A percentile compares a stretch with the other conserved stretches of the same genome.
phyloP scores from a whole-genome alignment of 2,329 filamentous ascomycete genomes.

The Cladosporium austrohemisphaericum region DNA sequence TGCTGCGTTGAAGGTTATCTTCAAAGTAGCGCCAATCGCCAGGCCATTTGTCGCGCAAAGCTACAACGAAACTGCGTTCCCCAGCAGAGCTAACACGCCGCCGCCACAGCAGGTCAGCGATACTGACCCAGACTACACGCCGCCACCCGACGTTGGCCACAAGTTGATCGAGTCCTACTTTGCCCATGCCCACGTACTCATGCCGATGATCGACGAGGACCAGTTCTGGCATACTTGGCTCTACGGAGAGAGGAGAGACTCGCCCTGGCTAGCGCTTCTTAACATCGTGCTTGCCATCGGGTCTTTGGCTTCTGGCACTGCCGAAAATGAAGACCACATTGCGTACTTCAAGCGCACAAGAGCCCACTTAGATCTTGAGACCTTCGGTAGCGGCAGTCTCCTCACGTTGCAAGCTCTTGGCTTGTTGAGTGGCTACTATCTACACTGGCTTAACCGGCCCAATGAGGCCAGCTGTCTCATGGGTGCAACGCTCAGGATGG shows the following conservation, averaged over 20 bases:
- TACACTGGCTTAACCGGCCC: slow-evolving; percentile 33
- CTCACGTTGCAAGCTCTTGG: slow-evolving; percentile 31
- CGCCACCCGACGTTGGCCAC: slow-evolving; percentile 28
- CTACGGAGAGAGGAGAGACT: slow-evolving; percentile 28
- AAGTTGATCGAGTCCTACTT: slow-evolving; percentile 33
- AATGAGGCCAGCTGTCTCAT: slow-evolving; percentile 33
- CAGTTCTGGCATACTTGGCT: slow-evolving; percentile 31
- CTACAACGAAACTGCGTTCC: slow-evolving; percentile 26
- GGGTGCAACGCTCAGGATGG: slow-evolving; percentile 33
- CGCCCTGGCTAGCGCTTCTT: slow-evolving; percentile 31
- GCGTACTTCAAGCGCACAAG: slow-evolving; percentile 30
- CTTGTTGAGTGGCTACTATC: slow-evolving; percentile 31
- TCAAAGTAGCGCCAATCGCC: slow-evolving; percentile 29
- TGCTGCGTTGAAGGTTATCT: slow-evolving; percentile 33
- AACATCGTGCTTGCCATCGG: slow-evolving; percentile 33
- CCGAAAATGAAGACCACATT: slow-evolving; percentile 28
- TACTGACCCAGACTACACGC: slow-evolving; percentile 24
- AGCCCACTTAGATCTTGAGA: slow-evolving; percentile 29
- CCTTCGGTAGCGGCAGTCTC: slow-evolving; percentile 30
- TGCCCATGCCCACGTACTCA: slow-evolving; percentile 29
- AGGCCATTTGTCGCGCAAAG: slow-evolving; percentile 25
- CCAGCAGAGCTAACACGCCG: slow-evolving; percentile 27
- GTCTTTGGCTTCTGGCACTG: slow-evolving; percentile 27
- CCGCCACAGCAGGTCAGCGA: slow-evolving; percentile 18
- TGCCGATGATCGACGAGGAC: slow-evolving; percentile 35